Evolutionary conservation across 345 rosid species (phyloP), one percentile per base, ranked within the genome.

Genomic region (Excoecaria agallocha): DNA sequence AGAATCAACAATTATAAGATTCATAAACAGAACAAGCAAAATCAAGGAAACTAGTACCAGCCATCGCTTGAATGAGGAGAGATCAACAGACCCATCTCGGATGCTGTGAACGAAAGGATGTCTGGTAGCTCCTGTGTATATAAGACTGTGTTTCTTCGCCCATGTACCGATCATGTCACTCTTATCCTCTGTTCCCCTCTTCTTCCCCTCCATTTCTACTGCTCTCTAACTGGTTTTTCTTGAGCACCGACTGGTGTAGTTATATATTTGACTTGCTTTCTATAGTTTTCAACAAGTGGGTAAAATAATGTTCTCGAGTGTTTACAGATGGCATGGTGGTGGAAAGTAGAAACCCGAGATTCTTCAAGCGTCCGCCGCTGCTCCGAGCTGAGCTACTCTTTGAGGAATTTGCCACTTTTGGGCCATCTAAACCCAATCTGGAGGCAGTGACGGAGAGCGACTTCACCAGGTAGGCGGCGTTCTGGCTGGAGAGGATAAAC

Each of bases 81-180:
- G 74, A 79, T 91, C 84, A 70, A 89, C 66, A 78, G 91, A 78
- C 46, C 97, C 98, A 75, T 92, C 95, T 58, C 93, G 89, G 66
- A 94, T 91, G 54, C 83, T 80, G 80, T 79, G 80, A 77, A 89
- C 82, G 75, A 92, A 85, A 12, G 88, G 84, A 80, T 91, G 97
- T 41, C 89, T 85, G 19, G 92, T 89, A 48, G 98, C 97, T 62
- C 83, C 92, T 0, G 70, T 59, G 74, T 87, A 88, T 19, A 85
- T n/a, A 16, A 82, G 64, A 39, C 78, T 72, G 79, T 94, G 93
- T 71, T 87, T 90, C 84, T 76, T 86, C 73, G 84, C 74, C 98
- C 97, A 92, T 69, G 80, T 64, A 76, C 87, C 91, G 8, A 86
- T 90, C 50, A 79, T 19, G n/a, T n/a, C n/a, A n/a, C n/a, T n/a